These are phyloP conservation scores for Daldinia childiae DNA, from an alignment of 495 filamentous ascomycete species.

Conservation along the genomic window DNA sequence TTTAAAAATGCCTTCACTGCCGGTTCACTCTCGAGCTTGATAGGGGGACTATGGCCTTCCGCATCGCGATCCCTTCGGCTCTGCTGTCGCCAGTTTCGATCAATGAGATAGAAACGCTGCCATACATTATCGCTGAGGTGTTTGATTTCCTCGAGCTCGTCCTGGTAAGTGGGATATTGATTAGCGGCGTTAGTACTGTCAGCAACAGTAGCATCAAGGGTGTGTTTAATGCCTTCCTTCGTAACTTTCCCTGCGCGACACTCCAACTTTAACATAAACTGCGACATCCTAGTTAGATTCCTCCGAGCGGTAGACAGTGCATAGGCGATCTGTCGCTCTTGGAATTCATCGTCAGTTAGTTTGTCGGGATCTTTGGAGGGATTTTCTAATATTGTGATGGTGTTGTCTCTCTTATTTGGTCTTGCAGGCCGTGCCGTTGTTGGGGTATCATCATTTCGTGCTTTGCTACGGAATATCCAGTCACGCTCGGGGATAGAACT, in stretches of 20 bases:
- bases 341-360: conserved; percentile 24
- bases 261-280: conserved; percentile 44
- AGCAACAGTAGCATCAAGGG: conserved; percentile 41
- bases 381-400: background rate
- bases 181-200: conserved; percentile 16
- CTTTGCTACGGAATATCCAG: background rate
- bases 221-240: conserved; percentile 42
- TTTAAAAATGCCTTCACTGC: conserved; percentile 25
- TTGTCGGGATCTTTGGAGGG: background rate
- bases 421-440: background rate
- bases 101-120: conserved; percentile 40
- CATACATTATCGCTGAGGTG: conserved; percentile 30
- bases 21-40: conserved; percentile 31
- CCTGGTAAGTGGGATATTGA: background rate
- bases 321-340: conserved; percentile 28
- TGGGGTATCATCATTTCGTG: background rate
- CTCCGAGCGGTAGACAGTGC: conserved; percentile 27
- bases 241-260: conserved; percentile 41
- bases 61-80: conserved; percentile 5
- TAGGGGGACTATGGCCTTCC: conserved; percentile 8
- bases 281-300: conserved; percentile 40
- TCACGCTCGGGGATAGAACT: background rate
- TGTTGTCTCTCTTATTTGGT: background rate
- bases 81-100: conserved; percentile 35
- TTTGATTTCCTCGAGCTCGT: conserved; percentile 39